These are phyloP conservation scores for Colletotrichum falcatum DNA, from an alignment of 2,329 filamentous ascomycete species.

Conservation along the genomic window DNA sequence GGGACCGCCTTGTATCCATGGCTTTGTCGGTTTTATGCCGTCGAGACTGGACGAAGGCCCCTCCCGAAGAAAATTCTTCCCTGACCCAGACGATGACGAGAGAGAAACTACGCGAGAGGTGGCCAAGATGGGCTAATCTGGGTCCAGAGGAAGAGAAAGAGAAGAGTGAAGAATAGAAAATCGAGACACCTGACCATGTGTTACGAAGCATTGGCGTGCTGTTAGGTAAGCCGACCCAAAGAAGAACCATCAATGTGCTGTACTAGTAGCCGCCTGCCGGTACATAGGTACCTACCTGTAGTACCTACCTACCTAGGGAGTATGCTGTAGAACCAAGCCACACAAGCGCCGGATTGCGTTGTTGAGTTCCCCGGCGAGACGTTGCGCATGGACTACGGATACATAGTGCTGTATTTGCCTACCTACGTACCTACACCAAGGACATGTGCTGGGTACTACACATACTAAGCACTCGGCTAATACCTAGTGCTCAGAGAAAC, in stretches of 20 bases:
- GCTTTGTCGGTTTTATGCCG: background rate
- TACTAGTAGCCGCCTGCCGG: too few relatives aligned
- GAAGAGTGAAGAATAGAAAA: background rate
- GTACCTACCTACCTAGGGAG: too few relatives aligned
- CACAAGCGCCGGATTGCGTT: background rate
- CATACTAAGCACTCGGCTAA: too few relatives aligned
- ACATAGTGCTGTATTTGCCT: background rate
- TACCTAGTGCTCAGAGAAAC: background rate
- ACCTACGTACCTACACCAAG: too few relatives aligned
- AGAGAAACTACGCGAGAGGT: slow-evolving; percentile 12
- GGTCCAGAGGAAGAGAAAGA: background rate
- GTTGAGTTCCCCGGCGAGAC: background rate
- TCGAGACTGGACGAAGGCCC: background rate
- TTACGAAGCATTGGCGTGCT: background rate
- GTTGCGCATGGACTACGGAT: too few relatives aligned
- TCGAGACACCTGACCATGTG: slow-evolving; percentile 10
- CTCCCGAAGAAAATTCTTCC: background rate
- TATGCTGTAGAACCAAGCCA: too few relatives aligned
- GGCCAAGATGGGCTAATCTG: slow-evolving; percentile 10
- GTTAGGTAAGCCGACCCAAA: slow-evolving; percentile 5
- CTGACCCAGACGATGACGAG: slow-evolving; percentile 6
- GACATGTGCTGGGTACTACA: too few relatives aligned
- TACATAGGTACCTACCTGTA: too few relatives aligned
- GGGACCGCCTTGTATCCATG: too few relatives aligned
- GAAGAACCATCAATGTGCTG: too few relatives aligned